These are phyloP conservation scores for Gossypium schwendimanii DNA, from an alignment of 441 rosid genomes.

Conservation along the genomic window DNA sequence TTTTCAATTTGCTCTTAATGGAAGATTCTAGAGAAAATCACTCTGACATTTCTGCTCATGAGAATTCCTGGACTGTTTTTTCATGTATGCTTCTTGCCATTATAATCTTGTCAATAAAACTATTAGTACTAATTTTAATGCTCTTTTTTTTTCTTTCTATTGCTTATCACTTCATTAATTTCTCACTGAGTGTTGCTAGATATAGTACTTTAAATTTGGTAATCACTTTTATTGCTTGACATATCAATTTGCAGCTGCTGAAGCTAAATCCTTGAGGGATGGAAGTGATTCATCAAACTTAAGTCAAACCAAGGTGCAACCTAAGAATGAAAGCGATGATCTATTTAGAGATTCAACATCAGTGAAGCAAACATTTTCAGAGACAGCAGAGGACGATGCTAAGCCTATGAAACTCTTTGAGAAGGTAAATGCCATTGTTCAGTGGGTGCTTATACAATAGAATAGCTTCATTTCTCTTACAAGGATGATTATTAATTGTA, in stretches of 20 bases:
- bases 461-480: not conserved
- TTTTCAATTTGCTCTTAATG: slow-evolving; percentile 51
- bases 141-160: not conserved
- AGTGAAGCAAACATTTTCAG: slow-evolving; percentile 7
- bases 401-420: slow-evolving; percentile 22
- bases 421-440: slow-evolving; percentile 20
- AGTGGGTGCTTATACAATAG: not conserved
- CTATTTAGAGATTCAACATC: slow-evolving; percentile 8
- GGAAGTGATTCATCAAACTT: slow-evolving; percentile 18
- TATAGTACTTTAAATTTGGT: not conserved
- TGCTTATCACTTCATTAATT: not conserved
- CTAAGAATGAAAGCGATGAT: slow-evolving; percentile 18
- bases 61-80: slow-evolving; percentile 17
- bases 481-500: not conserved
- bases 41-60: slow-evolving; percentile 16
- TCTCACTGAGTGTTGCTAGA: not conserved
- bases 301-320: slow-evolving; percentile 20
- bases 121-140: not conserved
- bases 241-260: slow-evolving; percentile 21
- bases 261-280: slow-evolving; percentile 22
- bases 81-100: slow-evolving; percentile 22
- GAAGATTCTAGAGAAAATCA: slow-evolving; percentile 34
- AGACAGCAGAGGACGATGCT: slow-evolving; percentile 25
- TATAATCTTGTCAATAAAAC: not conserved
- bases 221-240: slow-evolving; percentile 4